These are phyloP conservation scores for Termitomyces bulborhizus DNA, from an alignment of 768 basidiomycete genomes.

Conservation along the genomic window DNA sequence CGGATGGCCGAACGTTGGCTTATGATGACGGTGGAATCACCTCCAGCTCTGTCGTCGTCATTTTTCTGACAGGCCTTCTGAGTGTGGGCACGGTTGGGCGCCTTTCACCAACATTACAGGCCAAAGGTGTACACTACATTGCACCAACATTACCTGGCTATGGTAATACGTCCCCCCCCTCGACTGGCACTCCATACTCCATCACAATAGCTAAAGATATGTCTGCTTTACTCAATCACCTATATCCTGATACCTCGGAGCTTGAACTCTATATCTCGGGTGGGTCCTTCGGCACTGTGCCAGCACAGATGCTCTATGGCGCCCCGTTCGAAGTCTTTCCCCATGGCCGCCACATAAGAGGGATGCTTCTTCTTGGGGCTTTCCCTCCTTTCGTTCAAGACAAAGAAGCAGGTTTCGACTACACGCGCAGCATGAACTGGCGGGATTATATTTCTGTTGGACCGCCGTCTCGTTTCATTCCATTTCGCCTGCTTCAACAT, in stretches of 20 bases:
- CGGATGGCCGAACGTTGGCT: slow-evolving; percentile 29
- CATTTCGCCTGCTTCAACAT: slow-evolving; percentile 23
- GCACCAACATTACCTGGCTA: slow-evolving; percentile 43
- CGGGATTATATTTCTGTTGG: slow-evolving; percentile 34
- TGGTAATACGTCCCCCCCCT: slow-evolving; percentile 34
- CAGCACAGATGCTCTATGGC: slow-evolving; percentile 46
- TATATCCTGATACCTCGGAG: slow-evolving; percentile 27
- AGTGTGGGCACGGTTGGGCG: slow-evolving; percentile 24
- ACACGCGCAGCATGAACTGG: slow-evolving; percentile 33
- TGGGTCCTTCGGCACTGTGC: slow-evolving; percentile 41
- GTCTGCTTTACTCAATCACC: slow-evolving; percentile 31
- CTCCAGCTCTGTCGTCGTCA: slow-evolving; percentile 29
- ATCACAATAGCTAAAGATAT: slow-evolving; percentile 29
- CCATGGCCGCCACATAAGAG: slow-evolving; percentile 34
- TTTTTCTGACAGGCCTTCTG: slow-evolving; percentile 38
- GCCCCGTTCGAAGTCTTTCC: slow-evolving; percentile 40
- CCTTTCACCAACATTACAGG: slow-evolving; percentile 16
- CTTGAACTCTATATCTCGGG: slow-evolving; percentile 38
- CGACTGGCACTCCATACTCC: slow-evolving; percentile 23
- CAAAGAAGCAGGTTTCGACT: slow-evolving; percentile 21
- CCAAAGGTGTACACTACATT: slow-evolving; percentile 26
- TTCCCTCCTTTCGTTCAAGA: slow-evolving; percentile 34
- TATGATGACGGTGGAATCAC: slow-evolving; percentile 30
- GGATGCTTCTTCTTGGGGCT: slow-evolving; percentile 33
- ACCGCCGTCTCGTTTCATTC: slow-evolving; percentile 26